A percentile compares a stretch with the other conserved stretches of the same genome.
Conservation (phyloP, 1,139 yeast genomes). For the Dujonia santamariae region DNA sequence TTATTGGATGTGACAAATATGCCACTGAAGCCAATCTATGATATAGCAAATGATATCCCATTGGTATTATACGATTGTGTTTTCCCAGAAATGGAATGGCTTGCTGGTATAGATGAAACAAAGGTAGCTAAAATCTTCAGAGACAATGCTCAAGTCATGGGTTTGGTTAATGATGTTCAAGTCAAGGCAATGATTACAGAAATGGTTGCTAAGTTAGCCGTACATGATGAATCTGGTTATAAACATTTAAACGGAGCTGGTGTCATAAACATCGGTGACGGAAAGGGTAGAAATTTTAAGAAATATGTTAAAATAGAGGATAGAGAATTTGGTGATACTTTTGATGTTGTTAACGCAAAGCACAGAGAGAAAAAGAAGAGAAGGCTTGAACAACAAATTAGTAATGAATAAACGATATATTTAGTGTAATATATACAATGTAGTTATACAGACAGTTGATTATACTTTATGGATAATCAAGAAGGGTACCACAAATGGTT, state of each 20-base stretch:
- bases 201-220: slow-evolving; percentile 20
- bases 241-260: slow-evolving; percentile 22
- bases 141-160: slow-evolving; percentile 27
- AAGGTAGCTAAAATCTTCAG: slow-evolving; percentile 20
- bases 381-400: not conserved
- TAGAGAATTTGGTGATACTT: slow-evolving; percentile 60
- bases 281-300: slow-evolving; percentile 56
- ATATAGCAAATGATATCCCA: slow-evolving; percentile 92
- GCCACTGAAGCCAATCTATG: slow-evolving; percentile 77
- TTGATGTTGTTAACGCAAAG: slow-evolving; percentile 64
- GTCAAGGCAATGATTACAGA: slow-evolving; percentile 32
- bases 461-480: no score
- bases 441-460: no score
- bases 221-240: slow-evolving; percentile 1
- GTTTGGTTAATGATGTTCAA: slow-evolving; percentile 31
- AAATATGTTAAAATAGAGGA: slow-evolving; percentile 56
- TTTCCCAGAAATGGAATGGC: slow-evolving; percentile 74
- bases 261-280: slow-evolving; percentile 65
- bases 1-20: slow-evolving; percentile 56
- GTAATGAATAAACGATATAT: not conserved
- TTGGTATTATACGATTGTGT: slow-evolving; percentile 83
- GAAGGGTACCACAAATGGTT: no score
- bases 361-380: slow-evolving; percentile 47
- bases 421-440: no score
- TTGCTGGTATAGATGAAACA: slow-evolving; percentile 25